Evolutionary conservation across 208 protist species (phyloP), one percentile per base, ranked within the genome.

Genomic region (Giardia duodenalis): DNA sequence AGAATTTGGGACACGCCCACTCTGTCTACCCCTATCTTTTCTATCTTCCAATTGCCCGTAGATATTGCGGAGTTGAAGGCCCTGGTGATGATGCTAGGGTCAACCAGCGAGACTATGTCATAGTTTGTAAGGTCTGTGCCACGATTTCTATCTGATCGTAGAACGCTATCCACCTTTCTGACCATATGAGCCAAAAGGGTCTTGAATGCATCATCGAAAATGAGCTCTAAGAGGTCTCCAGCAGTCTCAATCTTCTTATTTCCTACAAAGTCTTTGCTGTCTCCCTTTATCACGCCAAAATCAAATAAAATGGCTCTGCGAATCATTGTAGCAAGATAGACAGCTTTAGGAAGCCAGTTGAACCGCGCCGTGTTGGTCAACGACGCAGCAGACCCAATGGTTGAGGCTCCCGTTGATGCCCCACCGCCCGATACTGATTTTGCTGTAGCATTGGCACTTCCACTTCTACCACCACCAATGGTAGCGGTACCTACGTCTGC

Each of bases 251-350:
- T 96, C 30, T 98, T 95, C 94, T 99, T 99, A 95, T 99, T 99
- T 87, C 98, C 98, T 95, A 99, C 99, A 95, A 99, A 99, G 94
- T 99, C 99, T 67, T 97, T 97, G 93, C 99, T 98, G 39, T 99
- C 98, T 0, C 98, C 94, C 0, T 96, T 94, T 0, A 94, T 94
- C 1, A 95, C 76, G 93, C 99, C 97, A 43, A 95, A 93, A 93
- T 94, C 95, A 0, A 97, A 97, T 67, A 97, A 94, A 88, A 99
- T 97, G 93, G 99, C 98, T 43, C 97, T 95, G 19, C 98, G 95
- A 0, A 99, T 95, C 98, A 99, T 99, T 46, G 98, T 96, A 47
- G 95, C 97, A 0, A 99, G 93, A 93, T 99, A 99, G 47, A 99
- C n/a, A 2, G 95, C 96, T 95, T 99, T 99, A 90, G 97, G 95